phyloP scores from a whole-genome alignment of 2,329 filamentous ascomycete genomes.

The Epichloe glyceriae region DNA sequence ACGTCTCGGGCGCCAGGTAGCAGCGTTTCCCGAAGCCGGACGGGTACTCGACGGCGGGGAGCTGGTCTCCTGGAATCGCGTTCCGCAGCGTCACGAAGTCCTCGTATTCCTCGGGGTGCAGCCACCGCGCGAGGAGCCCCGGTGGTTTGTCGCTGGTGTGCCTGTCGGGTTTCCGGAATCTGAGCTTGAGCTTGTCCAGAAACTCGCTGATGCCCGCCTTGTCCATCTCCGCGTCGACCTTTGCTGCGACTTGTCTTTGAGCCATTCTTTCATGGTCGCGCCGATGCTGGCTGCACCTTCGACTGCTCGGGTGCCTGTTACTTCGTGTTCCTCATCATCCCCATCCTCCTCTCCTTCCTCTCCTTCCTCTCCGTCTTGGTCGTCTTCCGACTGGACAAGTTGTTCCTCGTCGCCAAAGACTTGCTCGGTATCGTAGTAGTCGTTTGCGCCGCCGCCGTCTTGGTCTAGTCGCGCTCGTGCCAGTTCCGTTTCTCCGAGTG shows the following conservation, averaged over 20 bases:
- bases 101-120: slow-evolving; percentile 65
- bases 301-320: slow-evolving; percentile 19
- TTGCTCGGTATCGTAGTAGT: slow-evolving; percentile 23
- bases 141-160: slow-evolving; percentile 18
- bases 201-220: slow-evolving; percentile 16
- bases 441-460: slow-evolving; percentile 15
- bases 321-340: slow-evolving; percentile 14
- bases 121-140: slow-evolving; percentile 52
- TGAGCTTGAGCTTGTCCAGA: slow-evolving; percentile 12
- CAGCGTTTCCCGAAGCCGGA: slow-evolving; percentile 36
- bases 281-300: slow-evolving; percentile 26
- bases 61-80: slow-evolving; percentile 47
- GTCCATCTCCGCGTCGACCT: slow-evolving; percentile 14
- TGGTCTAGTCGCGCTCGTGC: slow-evolving; percentile 12
- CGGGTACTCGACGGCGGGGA: slow-evolving; percentile 31
- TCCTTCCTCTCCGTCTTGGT: slow-evolving; percentile 14
- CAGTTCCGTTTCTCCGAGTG: slow-evolving; percentile 13
- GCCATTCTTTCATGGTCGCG: slow-evolving; percentile 18
- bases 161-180: slow-evolving; percentile 14
- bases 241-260: slow-evolving; percentile 26
- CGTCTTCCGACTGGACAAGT: slow-evolving; percentile 13
- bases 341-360: slow-evolving; percentile 13
- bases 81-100: slow-evolving; percentile 60
- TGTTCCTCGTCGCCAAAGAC: slow-evolving; percentile 22
- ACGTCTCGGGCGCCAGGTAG: slow-evolving; percentile 55